These are phyloP conservation scores for Debaryomyces hansenii DNA, from an alignment of 805 yeast species.

Conservation along the genomic window DNA sequence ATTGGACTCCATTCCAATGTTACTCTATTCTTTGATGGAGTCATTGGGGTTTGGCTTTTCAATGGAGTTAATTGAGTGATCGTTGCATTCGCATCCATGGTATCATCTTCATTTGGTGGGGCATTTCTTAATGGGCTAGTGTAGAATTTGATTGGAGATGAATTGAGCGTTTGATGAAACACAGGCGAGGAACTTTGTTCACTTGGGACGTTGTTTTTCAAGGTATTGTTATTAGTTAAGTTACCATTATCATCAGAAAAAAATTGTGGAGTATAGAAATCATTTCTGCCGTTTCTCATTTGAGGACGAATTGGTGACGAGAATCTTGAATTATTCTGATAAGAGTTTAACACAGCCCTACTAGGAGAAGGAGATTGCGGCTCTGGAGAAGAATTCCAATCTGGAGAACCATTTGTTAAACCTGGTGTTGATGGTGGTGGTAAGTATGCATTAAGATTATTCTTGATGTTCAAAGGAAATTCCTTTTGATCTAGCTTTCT, in stretches of 20 bases:
- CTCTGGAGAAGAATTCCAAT: constrained; percentile 39
- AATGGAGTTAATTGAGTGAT: constrained; percentile 41
- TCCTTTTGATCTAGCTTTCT: constrained; percentile 6
- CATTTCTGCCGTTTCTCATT: constrained; percentile 14
- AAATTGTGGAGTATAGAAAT: constrained; percentile 41
- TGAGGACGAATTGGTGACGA: constrained; percentile 27
- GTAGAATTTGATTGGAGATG: constrained; percentile 32
- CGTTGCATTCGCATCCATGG: constrained; percentile 41
- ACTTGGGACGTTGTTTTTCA: constrained; percentile 2
- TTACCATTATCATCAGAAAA: constrained; percentile 29
- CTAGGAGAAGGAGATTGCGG: constrained; percentile 36
- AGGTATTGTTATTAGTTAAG: not conserved
- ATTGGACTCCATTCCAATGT: constrained; percentile 46
- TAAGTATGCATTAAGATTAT: constrained; percentile 14
- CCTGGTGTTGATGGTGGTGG: constrained; percentile 40
- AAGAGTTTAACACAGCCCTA: constrained; percentile 2
- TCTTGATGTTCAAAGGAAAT: constrained; percentile 3
- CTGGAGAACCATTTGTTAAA: constrained; percentile 35
- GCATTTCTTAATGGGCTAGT: constrained; percentile 19
- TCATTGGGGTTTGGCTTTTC: constrained; percentile 31
- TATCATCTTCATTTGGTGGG: constrained; percentile 23
- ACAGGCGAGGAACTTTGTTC: constrained; percentile 26
- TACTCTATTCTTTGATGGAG: constrained; percentile 34
- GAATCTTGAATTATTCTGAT: constrained; percentile 8
- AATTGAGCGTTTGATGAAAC: constrained; percentile 18